Conservation (phyloP, 1,139 yeast genomes). For the Debaryomycetaceae sp. region DNA sequence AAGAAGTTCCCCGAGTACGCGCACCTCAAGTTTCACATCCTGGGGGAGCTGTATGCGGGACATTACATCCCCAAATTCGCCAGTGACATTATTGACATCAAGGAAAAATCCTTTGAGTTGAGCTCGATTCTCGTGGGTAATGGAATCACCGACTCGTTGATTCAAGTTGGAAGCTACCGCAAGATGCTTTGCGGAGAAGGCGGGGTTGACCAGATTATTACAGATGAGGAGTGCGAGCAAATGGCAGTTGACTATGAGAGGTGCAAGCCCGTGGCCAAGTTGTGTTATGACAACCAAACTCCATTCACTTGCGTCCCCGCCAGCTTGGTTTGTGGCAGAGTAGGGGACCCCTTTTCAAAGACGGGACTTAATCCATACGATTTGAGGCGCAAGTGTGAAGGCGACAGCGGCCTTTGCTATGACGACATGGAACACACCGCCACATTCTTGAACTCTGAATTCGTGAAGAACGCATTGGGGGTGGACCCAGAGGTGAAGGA, state of each 20-base stretch:
- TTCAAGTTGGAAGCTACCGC: constrained; percentile 56
- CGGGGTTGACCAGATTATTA: constrained; percentile 54
- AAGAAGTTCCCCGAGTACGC: constrained; percentile 53
- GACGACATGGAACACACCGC: constrained; percentile 9
- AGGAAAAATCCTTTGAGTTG: constrained; percentile 52
- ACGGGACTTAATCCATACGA: constrained; percentile 13
- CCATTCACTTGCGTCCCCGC: constrained; percentile 13
- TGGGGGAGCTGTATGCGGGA: constrained; percentile 76
- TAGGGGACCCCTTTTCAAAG: constrained; percentile 10
- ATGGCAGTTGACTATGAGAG: constrained; percentile 37
- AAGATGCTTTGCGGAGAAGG: constrained; percentile 73
- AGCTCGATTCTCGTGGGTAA: constrained; percentile 64
- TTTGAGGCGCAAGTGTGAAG: constrained; percentile 11
- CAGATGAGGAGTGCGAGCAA: constrained; percentile 48
- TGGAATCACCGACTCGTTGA: constrained; percentile 61
- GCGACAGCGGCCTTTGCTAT: constrained; percentile 10
- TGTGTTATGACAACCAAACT: constrained; percentile 10
- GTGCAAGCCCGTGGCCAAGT: constrained; percentile 10
- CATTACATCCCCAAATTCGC: constrained; percentile 70
- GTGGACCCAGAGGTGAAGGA: constrained; percentile 9
- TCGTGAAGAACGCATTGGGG: constrained; percentile 11
- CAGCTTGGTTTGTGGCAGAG: constrained; percentile 13
- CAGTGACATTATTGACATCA: constrained; percentile 52
- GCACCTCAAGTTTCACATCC: constrained; percentile 53
- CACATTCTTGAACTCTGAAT: constrained; percentile 10